Evolutionary conservation across 352 stramenopile genomes (phyloP), one percentile per base, ranked within the genome.

Genomic region (Achlya hypogyna): DNA sequence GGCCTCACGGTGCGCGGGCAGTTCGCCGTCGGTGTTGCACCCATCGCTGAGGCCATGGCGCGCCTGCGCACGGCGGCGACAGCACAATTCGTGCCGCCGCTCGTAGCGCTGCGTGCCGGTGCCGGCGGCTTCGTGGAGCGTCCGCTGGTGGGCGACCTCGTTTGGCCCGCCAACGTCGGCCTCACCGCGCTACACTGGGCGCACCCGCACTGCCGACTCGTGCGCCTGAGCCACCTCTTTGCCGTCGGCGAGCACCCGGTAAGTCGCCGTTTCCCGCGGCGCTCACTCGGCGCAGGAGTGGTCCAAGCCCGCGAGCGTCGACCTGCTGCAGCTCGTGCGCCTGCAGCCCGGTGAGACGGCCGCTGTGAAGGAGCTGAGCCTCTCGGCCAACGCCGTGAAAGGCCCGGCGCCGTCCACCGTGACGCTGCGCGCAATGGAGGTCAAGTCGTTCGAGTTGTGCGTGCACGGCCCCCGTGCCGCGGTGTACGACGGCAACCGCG

Each of bases 201-300:
- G 38, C 75, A 75, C n/a, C 86, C 88, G 31, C 66, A 87, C 38
- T 89, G 78, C 49, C 43, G 94, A 66, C 75, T 98, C 69, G 70
- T 98, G 29, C 93, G 97, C 62, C 71, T 99, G 52, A 91, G 87
- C 43, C 96, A 99, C 78, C 83, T 98, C 71, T 99, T 95, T 69
- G 88, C 81, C 5, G 70, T 93, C 32, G 81, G 92, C 32, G 91
- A 97, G 76, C 82, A 96, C 70, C 65, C 74, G 31, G 75, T 74
- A 67, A 20, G n/a, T 34, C 18, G 29, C n/a, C 25, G 8, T 35
- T 16, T 28, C 27, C 45, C 5, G 3, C 20, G 20, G 12, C 12
- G 20, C 59, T 10, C 20, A 32, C 5, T 58, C 5, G 9, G 14
- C 25, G 18, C 59, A 67, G 23, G 60, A 75, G n/a, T 65, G 96